Conservation (phyloP, 345 rosid genomes). For the Syzygium aqueum region DNA sequence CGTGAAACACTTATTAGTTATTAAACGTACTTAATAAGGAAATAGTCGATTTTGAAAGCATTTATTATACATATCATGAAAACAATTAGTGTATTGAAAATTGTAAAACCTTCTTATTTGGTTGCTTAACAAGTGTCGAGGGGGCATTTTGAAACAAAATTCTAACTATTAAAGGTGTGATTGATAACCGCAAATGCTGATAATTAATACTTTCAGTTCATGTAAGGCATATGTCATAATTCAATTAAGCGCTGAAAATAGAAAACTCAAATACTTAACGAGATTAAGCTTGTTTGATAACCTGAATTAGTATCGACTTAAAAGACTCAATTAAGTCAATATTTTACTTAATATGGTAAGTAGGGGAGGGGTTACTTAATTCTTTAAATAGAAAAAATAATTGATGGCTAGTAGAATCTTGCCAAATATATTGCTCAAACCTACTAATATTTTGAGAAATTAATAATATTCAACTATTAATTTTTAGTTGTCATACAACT, state of each 20-base stretch:
- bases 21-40: not conserved
- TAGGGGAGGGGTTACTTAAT: not conserved
- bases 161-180: not conserved
- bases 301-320: too few species aligned
- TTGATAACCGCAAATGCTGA: rapidly evolving
- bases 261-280: not conserved
- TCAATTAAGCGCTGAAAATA: not conserved
- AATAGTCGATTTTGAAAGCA: not conserved
- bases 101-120: not conserved
- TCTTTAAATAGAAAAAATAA: too few species aligned
- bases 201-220: not conserved
- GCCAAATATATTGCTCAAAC: not conserved
- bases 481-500: not conserved
- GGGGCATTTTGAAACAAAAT: not conserved
- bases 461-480: not conserved
- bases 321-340: not conserved
- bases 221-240: not conserved
- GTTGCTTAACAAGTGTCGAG: not conserved
- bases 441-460: not conserved
- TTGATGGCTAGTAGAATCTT: not conserved
- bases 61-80: not conserved
- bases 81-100: not conserved
- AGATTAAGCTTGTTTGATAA: too few species aligned
- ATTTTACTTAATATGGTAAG: not conserved
- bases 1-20: too few species aligned